Evolutionary conservation across 2,329 filamentous ascomycete genomes (phyloP).

Genomic region (Colletotrichum euphorbiae): DNA sequence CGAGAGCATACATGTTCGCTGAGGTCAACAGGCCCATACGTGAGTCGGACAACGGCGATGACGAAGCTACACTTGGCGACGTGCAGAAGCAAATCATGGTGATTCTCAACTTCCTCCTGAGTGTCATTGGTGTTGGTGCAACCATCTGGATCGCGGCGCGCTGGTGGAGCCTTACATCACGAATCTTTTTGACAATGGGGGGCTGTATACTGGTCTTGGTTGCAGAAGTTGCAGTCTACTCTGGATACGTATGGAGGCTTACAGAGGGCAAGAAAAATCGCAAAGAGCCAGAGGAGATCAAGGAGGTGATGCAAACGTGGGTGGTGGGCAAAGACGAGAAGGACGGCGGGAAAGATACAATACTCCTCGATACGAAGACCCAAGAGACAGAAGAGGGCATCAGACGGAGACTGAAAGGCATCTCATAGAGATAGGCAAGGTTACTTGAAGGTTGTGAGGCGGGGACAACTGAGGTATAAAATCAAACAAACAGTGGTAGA

Average conservation of each 20-base stretch:
- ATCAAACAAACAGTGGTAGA: too few relatives aligned
- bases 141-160: conserved; percentile 83
- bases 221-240: conserved; percentile 83
- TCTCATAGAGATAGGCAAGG: not conserved
- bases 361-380: conserved; percentile 24
- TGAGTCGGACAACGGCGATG: conserved; percentile 63
- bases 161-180: conserved; percentile 79
- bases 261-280: conserved; percentile 75
- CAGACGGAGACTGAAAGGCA: conserved; percentile 26
- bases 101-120: conserved; percentile 90
- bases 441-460: too few relatives aligned
- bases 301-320: conserved; percentile 79
- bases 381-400: conserved; percentile 31
- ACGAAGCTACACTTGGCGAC: conserved; percentile 77
- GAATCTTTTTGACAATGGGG: conserved; percentile 77
- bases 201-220: conserved; percentile 77
- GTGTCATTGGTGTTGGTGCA: conserved; percentile 81
- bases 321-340: conserved; percentile 61
- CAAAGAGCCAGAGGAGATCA: conserved; percentile 70
- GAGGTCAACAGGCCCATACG: conserved; percentile 62
- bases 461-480: too few relatives aligned
- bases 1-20: conserved; percentile 65
- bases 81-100: conserved; percentile 85
- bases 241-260: conserved; percentile 78
- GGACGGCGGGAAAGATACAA: conserved; percentile 1